A percentile compares a stretch with the other conserved stretches of the same genome.
Conservation (phyloP, 768 basidiomycete genomes). For the Mrakia blollopis region DNA sequence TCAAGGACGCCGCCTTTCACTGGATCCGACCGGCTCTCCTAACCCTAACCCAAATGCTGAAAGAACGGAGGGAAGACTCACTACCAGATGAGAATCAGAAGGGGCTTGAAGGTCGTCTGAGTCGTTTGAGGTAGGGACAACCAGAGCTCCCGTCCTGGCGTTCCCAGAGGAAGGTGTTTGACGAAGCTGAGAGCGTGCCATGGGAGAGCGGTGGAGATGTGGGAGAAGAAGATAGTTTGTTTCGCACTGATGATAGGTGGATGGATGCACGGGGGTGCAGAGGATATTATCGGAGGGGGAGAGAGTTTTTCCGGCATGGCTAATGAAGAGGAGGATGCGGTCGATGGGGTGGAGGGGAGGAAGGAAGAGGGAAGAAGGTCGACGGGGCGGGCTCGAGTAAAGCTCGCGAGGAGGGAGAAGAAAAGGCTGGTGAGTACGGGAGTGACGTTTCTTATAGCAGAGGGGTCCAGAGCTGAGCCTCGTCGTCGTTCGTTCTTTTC, state of each 20-base stretch:
- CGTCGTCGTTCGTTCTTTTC: not conserved
- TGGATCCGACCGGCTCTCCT: too few species aligned
- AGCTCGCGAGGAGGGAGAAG: constrained; percentile 36
- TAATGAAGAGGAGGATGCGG: too few species aligned
- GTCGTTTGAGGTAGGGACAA: not conserved
- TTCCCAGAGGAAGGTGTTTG: not conserved
- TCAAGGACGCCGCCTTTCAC: too few species aligned
- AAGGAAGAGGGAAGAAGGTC: not conserved
- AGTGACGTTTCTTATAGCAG: not conserved
- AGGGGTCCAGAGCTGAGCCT: not conserved
- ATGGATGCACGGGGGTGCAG: not conserved
- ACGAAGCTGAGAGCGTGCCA: not conserved
- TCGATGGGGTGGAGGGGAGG: too few species aligned
- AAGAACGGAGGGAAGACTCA: not conserved
- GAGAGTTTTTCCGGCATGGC: not conserved
- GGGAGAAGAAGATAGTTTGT: too few species aligned
- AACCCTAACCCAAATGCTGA: too few species aligned
- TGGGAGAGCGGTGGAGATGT: not conserved
- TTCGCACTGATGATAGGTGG: not conserved
- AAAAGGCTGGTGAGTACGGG: constrained; percentile 57
- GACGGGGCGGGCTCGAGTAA: not conserved
- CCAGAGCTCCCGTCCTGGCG: not conserved
- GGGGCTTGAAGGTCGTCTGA: not conserved
- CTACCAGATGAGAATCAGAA: not conserved
- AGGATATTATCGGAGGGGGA: not conserved